Percentiles rank a stretch among this genome's conserved stretches.
phyloP scores from a whole-genome alignment of 306 rosid species.

The Castanopsis chinensis region DNA sequence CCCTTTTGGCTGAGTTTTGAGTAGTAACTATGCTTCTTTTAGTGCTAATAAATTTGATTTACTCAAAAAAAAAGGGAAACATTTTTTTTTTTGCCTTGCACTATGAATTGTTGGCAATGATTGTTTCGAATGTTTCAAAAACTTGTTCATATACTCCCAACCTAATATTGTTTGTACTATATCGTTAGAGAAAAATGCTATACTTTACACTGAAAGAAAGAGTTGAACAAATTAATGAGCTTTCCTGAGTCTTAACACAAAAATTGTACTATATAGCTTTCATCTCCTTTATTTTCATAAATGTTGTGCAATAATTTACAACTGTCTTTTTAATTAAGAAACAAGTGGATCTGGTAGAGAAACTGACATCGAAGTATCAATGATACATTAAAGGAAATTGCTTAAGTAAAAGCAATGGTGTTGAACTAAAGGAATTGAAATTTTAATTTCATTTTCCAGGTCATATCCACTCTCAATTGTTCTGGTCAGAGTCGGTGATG shows the following conservation, averaged over 20 bases:
- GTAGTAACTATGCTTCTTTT: too few relatives aligned
- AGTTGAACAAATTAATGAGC: too few relatives aligned
- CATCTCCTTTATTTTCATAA: not conserved
- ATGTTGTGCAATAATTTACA: not conserved
- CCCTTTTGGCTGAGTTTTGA: too few relatives aligned
- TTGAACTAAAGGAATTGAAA: conserved; percentile 16
- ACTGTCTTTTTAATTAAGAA: not conserved
- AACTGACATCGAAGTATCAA: not conserved
- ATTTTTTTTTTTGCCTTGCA: too few relatives aligned
- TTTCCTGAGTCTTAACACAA: not conserved
- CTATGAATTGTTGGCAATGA: too few relatives aligned
- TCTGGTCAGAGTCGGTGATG: conserved; percentile 94
- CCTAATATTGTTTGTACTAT: too few relatives aligned
- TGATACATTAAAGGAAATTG: not conserved
- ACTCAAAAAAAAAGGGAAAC: too few relatives aligned
- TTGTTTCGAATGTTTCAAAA: too few relatives aligned
- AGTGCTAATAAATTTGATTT: too few relatives aligned
- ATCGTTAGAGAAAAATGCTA: not conserved
- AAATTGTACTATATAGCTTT: not conserved
- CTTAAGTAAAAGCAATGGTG: not conserved
- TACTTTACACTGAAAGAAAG: too few relatives aligned
- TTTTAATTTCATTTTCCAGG: conserved; percentile 37
- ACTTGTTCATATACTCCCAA: too few relatives aligned
- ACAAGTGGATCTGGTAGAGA: not conserved
- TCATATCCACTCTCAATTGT: conserved; percentile 72